phyloP scores from a whole-genome alignment of 805 yeast genomes.

The Myxozyma vanderwaltii region DNA sequence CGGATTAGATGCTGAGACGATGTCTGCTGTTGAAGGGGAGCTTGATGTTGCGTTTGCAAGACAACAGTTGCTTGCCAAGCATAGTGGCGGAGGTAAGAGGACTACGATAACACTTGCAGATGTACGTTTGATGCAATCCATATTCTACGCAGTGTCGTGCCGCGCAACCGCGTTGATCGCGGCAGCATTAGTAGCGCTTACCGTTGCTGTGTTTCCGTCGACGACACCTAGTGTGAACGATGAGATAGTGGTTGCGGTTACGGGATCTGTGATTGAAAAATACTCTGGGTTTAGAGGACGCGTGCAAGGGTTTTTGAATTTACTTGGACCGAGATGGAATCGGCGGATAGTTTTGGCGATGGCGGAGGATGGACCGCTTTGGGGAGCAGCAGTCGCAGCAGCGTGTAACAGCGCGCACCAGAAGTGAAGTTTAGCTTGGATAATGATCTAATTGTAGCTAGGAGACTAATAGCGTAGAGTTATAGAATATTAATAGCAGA shows the following conservation, averaged over 20 bases:
- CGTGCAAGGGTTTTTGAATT: constrained; percentile 38
- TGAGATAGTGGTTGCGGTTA: constrained; percentile 38
- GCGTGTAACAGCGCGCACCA: constrained; percentile 22
- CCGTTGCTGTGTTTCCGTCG: constrained; percentile 37
- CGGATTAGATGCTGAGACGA: constrained; percentile 36
- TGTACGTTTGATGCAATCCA: constrained; percentile 34
- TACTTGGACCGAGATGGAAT: constrained; percentile 20
- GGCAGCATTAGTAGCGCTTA: constrained; percentile 33
- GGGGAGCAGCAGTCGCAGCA: constrained; percentile 36
- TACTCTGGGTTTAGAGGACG: constrained; percentile 39
- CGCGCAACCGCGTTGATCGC: constrained; percentile 43
- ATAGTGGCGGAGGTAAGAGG: constrained; percentile 11
- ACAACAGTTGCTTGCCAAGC: constrained; percentile 30
- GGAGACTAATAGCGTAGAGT: no score
- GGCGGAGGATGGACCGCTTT: constrained; percentile 23
- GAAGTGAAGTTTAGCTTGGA: no score
- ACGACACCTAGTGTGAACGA: constrained; percentile 22
- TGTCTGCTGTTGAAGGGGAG: constrained; percentile 38
- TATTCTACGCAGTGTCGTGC: constrained; percentile 39
- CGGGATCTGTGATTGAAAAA: constrained; percentile 42
- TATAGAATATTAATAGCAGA: no score
- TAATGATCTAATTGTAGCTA: no score
- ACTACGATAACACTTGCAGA: constrained; percentile 30
- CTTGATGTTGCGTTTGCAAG: constrained; percentile 34
- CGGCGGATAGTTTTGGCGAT: constrained; percentile 13